phyloP scores from a whole-genome alignment of 2,329 filamentous ascomycete genomes.

The Fusarium begoniae region DNA sequence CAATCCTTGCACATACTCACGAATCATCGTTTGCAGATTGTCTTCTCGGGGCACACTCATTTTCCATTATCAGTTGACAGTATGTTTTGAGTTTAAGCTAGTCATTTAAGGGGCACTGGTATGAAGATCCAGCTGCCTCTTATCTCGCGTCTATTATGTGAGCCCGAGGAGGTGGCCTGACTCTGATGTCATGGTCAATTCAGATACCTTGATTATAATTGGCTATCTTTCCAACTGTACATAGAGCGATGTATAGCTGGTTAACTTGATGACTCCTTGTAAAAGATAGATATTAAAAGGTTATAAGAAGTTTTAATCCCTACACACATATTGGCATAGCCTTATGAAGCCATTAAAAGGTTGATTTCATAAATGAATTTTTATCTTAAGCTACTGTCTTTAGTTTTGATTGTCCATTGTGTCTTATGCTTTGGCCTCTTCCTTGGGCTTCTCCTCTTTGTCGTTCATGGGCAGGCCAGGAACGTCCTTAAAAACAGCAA shows the following conservation, averaged over 20 bases:
- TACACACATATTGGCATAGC: fast-evolving
- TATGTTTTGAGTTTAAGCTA: not conserved
- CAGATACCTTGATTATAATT: fast-evolving
- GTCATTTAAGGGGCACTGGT: not conserved
- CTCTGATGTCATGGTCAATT: not conserved
- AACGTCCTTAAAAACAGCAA: constrained; percentile 26
- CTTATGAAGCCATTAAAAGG: too few relatives aligned
- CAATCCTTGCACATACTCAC: not conserved
- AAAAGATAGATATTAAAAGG: too few relatives aligned
- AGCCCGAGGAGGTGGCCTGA: not conserved
- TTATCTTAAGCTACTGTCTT: fast-evolving
- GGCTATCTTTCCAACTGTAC: not conserved
- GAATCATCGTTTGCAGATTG: not conserved
- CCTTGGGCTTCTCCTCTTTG: not conserved
- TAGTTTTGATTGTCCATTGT: fast-evolving
- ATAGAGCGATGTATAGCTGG: not conserved
- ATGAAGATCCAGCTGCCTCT: not conserved
- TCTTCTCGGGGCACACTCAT: not conserved
- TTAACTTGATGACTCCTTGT: fast-evolving
- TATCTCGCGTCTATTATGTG: not conserved
- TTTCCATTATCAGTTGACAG: not conserved
- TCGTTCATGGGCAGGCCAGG: not conserved
- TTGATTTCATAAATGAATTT: not conserved
- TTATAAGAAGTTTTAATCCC: too few relatives aligned
- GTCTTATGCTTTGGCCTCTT: not conserved